phyloP scores from a whole-genome alignment of 2,329 filamentous ascomycete genomes.

The Colletotrichum navitas region DNA sequence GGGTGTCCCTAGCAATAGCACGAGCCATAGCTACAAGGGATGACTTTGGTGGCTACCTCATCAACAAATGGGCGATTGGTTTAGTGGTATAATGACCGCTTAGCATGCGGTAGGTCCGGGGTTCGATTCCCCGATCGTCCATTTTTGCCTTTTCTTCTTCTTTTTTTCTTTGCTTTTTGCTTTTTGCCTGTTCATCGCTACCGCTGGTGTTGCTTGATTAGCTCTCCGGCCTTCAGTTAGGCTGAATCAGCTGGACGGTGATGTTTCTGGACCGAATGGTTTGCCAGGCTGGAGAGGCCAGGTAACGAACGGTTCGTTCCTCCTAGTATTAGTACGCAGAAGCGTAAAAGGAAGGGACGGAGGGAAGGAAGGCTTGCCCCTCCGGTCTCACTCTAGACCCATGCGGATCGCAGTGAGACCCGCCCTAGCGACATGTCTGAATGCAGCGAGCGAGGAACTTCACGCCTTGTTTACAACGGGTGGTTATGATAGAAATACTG shows the following conservation, averaged over 20 bases:
- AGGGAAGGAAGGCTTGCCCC: too few relatives aligned
- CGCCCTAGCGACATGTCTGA: too few relatives aligned
- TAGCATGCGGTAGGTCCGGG: conserved; percentile 1
- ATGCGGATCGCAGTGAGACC: too few relatives aligned
- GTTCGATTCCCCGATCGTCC: conserved; percentile 1
- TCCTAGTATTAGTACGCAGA: too few relatives aligned
- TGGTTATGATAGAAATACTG: conserved; percentile 8
- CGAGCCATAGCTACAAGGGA: background rate
- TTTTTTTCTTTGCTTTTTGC: background rate
- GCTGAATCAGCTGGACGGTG: background rate
- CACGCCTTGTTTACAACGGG: background rate
- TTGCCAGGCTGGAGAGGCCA: background rate
- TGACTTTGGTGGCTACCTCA: background rate
- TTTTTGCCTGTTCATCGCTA: background rate
- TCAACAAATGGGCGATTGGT: background rate
- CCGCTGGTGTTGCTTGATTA: background rate
- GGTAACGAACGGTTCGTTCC: too few relatives aligned
- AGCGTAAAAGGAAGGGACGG: too few relatives aligned
- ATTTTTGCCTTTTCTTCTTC: background rate
- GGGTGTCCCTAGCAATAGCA: conserved; percentile 9
- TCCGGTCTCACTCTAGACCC: too few relatives aligned
- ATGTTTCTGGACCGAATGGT: background rate
- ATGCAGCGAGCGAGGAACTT: too few relatives aligned
- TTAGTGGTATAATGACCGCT: conserved; percentile 4
- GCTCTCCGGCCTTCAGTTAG: too few relatives aligned